Evolutionary conservation across 176 grass and related monocot genomes (phyloP).

Genomic region (Pontederia paniculata): DNA sequence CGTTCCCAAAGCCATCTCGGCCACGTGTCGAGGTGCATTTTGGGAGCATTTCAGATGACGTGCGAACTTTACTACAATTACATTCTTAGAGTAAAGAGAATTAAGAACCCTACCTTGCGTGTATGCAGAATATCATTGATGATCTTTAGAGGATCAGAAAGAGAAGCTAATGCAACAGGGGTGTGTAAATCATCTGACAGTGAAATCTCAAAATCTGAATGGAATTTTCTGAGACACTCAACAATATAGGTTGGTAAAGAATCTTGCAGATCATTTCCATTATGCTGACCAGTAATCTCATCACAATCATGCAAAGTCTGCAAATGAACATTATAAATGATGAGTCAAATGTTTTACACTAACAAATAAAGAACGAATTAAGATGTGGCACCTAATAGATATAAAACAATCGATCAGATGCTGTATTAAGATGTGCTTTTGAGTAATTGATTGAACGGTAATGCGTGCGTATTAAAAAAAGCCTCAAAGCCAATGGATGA

Average conservation of each 20-base stretch:
- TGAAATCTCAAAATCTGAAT: slow-evolving; percentile 50
- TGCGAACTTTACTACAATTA: neutral
- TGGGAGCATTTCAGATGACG: too few relatives aligned
- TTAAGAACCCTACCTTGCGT: slow-evolving; percentile 47
- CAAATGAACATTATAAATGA: neutral
- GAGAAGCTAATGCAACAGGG: slow-evolving; percentile 49
- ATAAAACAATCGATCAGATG: slow-evolving; percentile 90
- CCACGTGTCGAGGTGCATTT: too few relatives aligned
- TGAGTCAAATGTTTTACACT: neutral
- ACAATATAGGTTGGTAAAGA: slow-evolving; percentile 41
- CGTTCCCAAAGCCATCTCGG: too few relatives aligned
- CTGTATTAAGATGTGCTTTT: slow-evolving; percentile 57
- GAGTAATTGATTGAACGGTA: slow-evolving; percentile 82
- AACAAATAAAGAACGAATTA: neutral
- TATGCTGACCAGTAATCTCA: slow-evolving; percentile 35
- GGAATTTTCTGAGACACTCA: slow-evolving; percentile 54
- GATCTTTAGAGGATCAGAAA: slow-evolving; percentile 74
- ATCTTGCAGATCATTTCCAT: slow-evolving; percentile 17
- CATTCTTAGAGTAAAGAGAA: neutral
- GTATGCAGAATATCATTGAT: slow-evolving; percentile 84
- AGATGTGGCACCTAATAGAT: slow-evolving; percentile 64
- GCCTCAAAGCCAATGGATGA: slow-evolving; percentile 78
- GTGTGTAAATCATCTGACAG: slow-evolving; percentile 92
- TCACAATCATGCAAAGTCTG: slow-evolving; percentile 70
- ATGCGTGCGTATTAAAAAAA: slow-evolving; percentile 94